These are phyloP conservation scores for Hypericum perforatum DNA, from an alignment of 345 rosid species.

Conservation along the genomic window DNA sequence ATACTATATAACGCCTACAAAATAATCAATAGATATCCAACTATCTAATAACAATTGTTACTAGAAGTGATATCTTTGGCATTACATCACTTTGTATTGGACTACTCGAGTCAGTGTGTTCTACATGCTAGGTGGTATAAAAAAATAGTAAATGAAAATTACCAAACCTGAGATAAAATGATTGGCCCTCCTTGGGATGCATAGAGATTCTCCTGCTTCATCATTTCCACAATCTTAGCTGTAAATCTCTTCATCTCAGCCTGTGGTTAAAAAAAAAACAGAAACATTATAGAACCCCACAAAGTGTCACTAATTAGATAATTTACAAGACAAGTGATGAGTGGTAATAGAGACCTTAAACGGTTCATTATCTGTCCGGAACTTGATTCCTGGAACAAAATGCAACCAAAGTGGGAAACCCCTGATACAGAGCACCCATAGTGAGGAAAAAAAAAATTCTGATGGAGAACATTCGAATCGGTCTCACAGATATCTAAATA, in stretches of 20 bases:
- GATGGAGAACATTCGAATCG: too few relatives aligned
- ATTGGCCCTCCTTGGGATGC: constrained; percentile 98
- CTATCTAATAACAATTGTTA: too few relatives aligned
- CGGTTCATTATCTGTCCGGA: constrained; percentile 82
- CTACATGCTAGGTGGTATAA: too few relatives aligned
- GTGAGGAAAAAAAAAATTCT: neutral
- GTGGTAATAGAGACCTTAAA: constrained; percentile 47
- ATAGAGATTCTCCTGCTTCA: constrained; percentile 84
- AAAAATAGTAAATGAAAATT: neutral
- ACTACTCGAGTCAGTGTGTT: too few relatives aligned
- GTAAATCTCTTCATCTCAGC: constrained; percentile 85
- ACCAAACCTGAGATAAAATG: constrained; percentile 73
- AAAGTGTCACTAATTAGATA: too few relatives aligned
- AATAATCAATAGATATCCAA: too few relatives aligned
- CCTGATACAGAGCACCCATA: constrained; percentile 24
- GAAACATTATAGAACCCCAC: too few relatives aligned
- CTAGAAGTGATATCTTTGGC: too few relatives aligned
- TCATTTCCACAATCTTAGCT: constrained; percentile 71
- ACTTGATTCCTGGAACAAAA: constrained; percentile 70
- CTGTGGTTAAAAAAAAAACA: constrained; percentile 19
- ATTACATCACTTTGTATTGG: neutral
- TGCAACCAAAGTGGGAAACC: constrained; percentile 96
- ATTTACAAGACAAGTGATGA: neutral
- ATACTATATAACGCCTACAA: too few relatives aligned
- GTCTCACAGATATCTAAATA: neutral